These are phyloP conservation scores for Cymbidium sinense DNA, from an alignment of 106 monocot species.

Conservation along the genomic window DNA sequence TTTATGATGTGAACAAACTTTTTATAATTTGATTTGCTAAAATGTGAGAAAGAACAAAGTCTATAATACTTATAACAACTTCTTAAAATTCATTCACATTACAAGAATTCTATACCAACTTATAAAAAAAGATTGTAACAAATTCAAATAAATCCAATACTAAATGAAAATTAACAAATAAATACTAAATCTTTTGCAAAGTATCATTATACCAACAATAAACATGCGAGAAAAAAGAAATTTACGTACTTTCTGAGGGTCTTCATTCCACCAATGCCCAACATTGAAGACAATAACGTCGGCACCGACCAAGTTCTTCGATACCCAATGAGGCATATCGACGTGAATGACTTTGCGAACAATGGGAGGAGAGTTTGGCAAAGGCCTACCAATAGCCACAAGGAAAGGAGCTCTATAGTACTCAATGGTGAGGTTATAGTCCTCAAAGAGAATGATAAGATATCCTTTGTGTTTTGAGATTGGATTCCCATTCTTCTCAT, in stretches of 20 bases:
- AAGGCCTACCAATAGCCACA: constrained; percentile 48
- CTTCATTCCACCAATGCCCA: constrained; percentile 95
- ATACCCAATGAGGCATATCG: constrained; percentile 43
- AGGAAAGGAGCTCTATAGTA: constrained; percentile 76
- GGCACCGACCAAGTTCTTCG: constrained; percentile 44
- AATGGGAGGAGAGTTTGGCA: constrained; percentile 5
- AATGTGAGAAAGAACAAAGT: too few species aligned
- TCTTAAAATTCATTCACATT: too few species aligned
- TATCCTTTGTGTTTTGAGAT: constrained; percentile 86
- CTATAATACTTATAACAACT: too few species aligned
- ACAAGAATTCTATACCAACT: too few species aligned
- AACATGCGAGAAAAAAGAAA: background rate
- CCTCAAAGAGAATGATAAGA: constrained; percentile 57
- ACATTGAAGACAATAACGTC: constrained; percentile 65
- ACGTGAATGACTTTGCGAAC: constrained; percentile 49
- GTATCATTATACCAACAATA: too few species aligned
- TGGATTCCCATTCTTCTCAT: constrained; percentile 64
- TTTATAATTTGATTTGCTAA: too few species aligned
- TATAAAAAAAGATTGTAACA: too few species aligned
- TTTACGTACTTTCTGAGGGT: constrained; percentile 37
- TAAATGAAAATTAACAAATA: too few species aligned
- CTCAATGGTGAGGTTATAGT: constrained; percentile 77
- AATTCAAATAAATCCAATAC: too few species aligned
- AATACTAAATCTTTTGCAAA: too few species aligned
- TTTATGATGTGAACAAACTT: too few species aligned